A percentile compares a stretch with the other conserved stretches of the same genome.
Evolutionary conservation across 2,329 filamentous ascomycete genomes (phyloP).

Genomic region (Aspergillus fumigatus): DNA sequence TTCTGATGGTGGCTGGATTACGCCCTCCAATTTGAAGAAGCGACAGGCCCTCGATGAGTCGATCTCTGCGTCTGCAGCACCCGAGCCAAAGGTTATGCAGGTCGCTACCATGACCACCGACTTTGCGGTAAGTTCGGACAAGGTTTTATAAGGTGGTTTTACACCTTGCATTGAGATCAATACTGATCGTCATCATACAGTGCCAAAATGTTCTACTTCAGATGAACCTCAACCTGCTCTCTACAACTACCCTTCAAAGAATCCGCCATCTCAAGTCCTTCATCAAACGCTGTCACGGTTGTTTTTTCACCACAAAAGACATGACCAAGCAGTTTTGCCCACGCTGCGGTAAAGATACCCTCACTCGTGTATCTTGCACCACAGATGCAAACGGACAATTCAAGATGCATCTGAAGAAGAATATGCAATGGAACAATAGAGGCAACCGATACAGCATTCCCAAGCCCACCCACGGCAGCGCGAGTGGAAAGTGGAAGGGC

Average conservation of each 20-base stretch:
- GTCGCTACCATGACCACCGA: conserved; percentile 92
- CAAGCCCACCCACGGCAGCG: conserved; percentile 75
- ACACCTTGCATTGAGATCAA: not conserved
- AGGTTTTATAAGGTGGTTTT: not conserved
- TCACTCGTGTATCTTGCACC: conserved; percentile 79
- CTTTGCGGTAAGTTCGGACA: conserved; percentile 67
- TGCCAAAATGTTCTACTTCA: conserved; percentile 86
- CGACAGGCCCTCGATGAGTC: conserved; percentile 66
- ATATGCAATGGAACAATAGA: conserved; percentile 93
- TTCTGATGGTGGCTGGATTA: conserved; percentile 75
- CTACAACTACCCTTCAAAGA: conserved; percentile 65
- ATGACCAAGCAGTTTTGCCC: conserved; percentile 90
- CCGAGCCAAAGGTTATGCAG: conserved; percentile 64
- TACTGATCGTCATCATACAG: conserved; percentile 18
- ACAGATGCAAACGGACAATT: conserved; percentile 78
- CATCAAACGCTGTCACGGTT: conserved; percentile 88
- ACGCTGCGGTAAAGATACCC: conserved; percentile 79
- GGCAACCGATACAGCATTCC: conserved; percentile 91
- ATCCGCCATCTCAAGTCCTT: conserved; percentile 84
- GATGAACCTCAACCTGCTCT: conserved; percentile 88
- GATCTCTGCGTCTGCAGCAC: conserved; percentile 44
- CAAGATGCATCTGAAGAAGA: conserved; percentile 81
- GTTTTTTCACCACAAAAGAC: conserved; percentile 79
- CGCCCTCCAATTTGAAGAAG: conserved; percentile 83
- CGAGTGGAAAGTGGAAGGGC: conserved; percentile 68